These are phyloP conservation scores for Jatropha multifida DNA, from an alignment of 441 rosid species.

Conservation along the genomic window DNA sequence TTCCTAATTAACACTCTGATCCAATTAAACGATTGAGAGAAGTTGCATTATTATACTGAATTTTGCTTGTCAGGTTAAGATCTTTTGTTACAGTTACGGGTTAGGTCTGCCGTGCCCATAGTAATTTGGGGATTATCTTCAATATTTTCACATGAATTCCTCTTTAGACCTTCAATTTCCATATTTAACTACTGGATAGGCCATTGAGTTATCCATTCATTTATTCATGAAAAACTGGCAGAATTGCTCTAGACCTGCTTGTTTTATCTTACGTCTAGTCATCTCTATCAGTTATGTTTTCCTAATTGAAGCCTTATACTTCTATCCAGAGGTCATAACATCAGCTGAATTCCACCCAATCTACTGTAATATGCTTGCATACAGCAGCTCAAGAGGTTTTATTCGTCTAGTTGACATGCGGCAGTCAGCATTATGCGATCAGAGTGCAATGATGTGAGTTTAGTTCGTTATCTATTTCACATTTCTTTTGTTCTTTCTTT, in stretches of 20 bases:
- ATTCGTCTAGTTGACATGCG: conserved; percentile 68
- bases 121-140: not conserved
- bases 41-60: too few relatives aligned
- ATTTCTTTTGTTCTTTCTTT: not conserved
- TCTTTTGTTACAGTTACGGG: not conserved
- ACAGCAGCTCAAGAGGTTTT: conserved; percentile 78
- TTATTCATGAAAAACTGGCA: not conserved
- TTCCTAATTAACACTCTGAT: too few relatives aligned
- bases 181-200: not conserved
- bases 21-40: too few relatives aligned
- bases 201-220: not conserved
- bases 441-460: conserved; percentile 56
- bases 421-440: conserved; percentile 71
- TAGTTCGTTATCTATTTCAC: conserved; percentile 25
- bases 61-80: not conserved
- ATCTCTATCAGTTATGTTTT: conserved; percentile 11
- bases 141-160: conserved; percentile 2
- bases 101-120: not conserved
- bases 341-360: conserved; percentile 72
- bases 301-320: conserved; percentile 24
- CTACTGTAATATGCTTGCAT: conserved; percentile 67
- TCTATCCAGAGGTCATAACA: conserved; percentile 68
- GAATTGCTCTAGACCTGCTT: conserved; percentile 9
- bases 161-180: not conserved
- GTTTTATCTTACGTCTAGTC: not conserved